Conservation (phyloP, 139 green algal species). For the Nannochloris sp. region DNA sequence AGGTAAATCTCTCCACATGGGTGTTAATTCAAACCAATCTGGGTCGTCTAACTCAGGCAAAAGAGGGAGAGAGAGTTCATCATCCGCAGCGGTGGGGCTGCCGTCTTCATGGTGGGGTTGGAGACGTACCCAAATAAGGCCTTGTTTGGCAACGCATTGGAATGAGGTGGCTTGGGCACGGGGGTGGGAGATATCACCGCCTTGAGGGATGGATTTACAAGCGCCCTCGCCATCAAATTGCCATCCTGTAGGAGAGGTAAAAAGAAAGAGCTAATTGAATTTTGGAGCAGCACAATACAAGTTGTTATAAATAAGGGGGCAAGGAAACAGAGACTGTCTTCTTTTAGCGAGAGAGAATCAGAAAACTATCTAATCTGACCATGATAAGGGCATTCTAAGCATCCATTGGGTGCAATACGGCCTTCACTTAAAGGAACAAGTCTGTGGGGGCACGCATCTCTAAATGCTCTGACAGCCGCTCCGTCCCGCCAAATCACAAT, state of each 20-base stretch:
- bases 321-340: background rate
- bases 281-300: background rate
- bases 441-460: slow-evolving; percentile 41
- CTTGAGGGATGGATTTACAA: slow-evolving; percentile 41
- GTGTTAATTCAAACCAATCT: slow-evolving; percentile 17
- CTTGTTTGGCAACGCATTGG: slow-evolving; percentile 30
- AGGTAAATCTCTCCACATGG: slow-evolving; percentile 33
- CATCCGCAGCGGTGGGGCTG: background rate
- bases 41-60: slow-evolving; percentile 34
- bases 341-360: too few species aligned
- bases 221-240: slow-evolving; percentile 29
- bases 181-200: slow-evolving; percentile 17
- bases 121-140: slow-evolving; percentile 41
- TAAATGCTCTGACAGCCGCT: background rate
- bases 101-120: background rate
- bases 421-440: slow-evolving; percentile 44
- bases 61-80: slow-evolving; percentile 19
- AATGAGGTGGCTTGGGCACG: slow-evolving; percentile 26
- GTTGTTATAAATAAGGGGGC: background rate
- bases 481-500: slow-evolving; percentile 24
- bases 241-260: slow-evolving; percentile 22
- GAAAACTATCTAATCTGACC: too few species aligned
- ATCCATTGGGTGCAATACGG: slow-evolving; percentile 21
- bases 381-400: slow-evolving; percentile 44
- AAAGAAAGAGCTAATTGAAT: background rate